A percentile compares a stretch with the other conserved stretches of the same genome.
These are phyloP conservation scores for Nicotiana obtusifolia DNA, from an alignment of 257 asterid genomes.

Conservation along the genomic window DNA sequence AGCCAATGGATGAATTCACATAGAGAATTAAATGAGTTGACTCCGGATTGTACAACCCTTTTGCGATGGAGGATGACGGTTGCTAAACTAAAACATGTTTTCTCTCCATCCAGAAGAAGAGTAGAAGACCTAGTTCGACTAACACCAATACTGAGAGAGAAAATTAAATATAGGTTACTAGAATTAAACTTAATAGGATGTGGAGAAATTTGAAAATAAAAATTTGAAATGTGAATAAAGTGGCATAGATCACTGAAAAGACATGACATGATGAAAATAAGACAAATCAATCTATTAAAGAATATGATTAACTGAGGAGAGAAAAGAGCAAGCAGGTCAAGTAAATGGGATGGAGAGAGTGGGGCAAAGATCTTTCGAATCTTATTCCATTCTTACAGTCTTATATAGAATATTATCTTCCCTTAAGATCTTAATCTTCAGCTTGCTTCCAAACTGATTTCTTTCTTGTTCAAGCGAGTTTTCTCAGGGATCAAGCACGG, in stretches of 20 bases:
- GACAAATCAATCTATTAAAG: constrained; percentile 1
- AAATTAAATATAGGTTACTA: neutral
- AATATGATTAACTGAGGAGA: neutral
- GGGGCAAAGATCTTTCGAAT: neutral
- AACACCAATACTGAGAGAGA: neutral
- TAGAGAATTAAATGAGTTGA: neutral
- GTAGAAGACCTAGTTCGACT: neutral
- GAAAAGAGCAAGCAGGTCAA: neutral
- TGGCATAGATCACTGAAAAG: neutral
- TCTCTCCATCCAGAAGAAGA: neutral
- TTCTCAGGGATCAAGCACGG: constrained; percentile 38
- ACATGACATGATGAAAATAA: neutral
- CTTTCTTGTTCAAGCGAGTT: constrained; percentile 9
- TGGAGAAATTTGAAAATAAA: neutral
- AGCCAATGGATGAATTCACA: neutral
- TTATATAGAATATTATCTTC: neutral
- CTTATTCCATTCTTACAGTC: neutral
- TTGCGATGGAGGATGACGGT: neutral
- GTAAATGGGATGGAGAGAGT: neutral
- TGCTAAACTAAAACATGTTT: neutral
- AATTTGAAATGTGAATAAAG: neutral
- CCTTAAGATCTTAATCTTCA: neutral
- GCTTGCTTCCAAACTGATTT: neutral
- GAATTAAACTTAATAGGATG: neutral
- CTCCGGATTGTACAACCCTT: neutral